A percentile compares a stretch with the other conserved stretches of the same genome.
These are phyloP conservation scores for Tulasnella sp. DNA, from an alignment of 768 basidiomycete genomes.

Conservation along the genomic window DNA sequence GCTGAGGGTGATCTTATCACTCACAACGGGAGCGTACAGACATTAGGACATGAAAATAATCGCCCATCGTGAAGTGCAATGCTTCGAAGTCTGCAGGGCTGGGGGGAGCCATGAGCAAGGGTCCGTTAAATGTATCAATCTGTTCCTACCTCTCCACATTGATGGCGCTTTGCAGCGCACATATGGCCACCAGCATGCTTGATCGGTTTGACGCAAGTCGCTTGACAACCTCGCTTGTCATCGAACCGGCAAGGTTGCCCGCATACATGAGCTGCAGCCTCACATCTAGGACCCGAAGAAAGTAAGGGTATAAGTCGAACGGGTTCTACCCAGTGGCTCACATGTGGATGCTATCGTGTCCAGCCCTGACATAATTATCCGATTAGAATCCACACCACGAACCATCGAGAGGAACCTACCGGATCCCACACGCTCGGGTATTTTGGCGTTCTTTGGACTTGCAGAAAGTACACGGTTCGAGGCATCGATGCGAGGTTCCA, in stretches of 20 bases:
- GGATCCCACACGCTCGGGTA: not conserved
- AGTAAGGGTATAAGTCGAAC: not conserved
- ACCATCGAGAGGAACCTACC: not conserved
- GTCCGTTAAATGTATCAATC: not conserved
- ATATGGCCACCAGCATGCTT: not conserved
- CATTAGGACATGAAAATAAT: not conserved
- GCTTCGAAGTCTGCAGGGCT: not conserved
- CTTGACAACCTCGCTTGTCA: slow-evolving; percentile 10
- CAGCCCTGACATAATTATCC: not conserved
- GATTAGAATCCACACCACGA: too few species aligned
- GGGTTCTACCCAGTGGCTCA: not conserved
- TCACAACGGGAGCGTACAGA: not conserved
- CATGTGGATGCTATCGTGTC: slow-evolving; percentile 18
- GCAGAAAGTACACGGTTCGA: not conserved
- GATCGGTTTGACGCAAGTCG: not conserved
- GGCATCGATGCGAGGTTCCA: slow-evolving; percentile 18
- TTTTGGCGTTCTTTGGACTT: not conserved
- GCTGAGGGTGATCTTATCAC: not conserved
- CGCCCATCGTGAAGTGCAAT: not conserved
- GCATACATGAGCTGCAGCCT: not conserved
- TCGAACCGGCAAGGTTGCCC: not conserved
- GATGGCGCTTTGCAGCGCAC: slow-evolving; percentile 10
- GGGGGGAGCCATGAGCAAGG: not conserved
- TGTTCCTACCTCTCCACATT: slow-evolving; percentile 9
- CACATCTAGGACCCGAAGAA: not conserved